Base-by-base conservation (phyloP, 2,329 filamentous ascomycete species). In the Calonectria pteridis region DNA sequence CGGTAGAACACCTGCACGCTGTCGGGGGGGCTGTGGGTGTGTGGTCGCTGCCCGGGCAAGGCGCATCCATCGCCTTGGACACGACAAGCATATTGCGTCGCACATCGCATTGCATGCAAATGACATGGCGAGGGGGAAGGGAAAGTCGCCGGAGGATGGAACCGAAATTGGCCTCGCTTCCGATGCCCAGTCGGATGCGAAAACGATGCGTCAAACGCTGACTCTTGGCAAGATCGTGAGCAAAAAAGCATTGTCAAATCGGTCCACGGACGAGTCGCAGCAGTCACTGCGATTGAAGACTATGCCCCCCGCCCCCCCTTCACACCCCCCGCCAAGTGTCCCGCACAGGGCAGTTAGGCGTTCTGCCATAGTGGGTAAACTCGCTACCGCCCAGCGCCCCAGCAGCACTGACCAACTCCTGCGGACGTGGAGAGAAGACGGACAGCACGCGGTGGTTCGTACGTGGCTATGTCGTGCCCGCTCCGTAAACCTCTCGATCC, bases 101-200 rank as follows among this genome's bases (percentile, higher is more conserved):
- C 55, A 62, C 35, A 62, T 62, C 37, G 59, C 59, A 64, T 64
- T 64, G 23, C 55, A 40, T 62, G 55, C 55, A 55, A 62, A 62
- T 53, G 26, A 23, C 26, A 64, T 23, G n/a, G 65, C 10, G 43
- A 16, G 9, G 46, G 49, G 35, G 37, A 26, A n/a, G 16, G 20
- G 20, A 69, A 70, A 70, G 58, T 70, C 67, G 46, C 67, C 46
- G 58, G 67, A 46, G 58, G 55, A 69, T 58, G 67, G 55, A 33
- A 62, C 67, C 55, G 49, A 59, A 14, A 51, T 50, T 49, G 29
- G 40, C 58, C 31, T 43, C 28, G 55, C 33, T 35, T 62, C 33
- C 23, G 23, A 40, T 13, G 13, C 23, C 33, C 55, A 20, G 33
- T 40, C 55, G 18, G 13, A 37, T 26, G 23, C 55, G 20, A 62